Base-by-base conservation (phyloP, 345 rosid species). In the Erysimum cheiranthoides region DNA sequence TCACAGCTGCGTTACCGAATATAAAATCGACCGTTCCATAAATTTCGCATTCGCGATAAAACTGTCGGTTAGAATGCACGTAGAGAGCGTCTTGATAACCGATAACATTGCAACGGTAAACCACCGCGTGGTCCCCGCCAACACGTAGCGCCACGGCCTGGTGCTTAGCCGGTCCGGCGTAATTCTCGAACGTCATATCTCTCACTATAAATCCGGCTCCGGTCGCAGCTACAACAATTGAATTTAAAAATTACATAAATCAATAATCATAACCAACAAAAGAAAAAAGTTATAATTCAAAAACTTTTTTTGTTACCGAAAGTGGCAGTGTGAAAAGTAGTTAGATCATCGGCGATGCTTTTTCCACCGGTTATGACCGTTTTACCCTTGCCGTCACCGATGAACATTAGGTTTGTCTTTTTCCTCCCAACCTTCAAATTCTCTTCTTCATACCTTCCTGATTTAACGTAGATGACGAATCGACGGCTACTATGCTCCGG, bases 11-110 rank as follows among this genome's bases (percentile, higher is more conserved):
- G 38, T 96, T 96, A 0, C 99, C 97, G 6, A 93, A 96, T 8
- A 96, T 86, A 81, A 96, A 96, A 78, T 96, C 99, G 0, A 96
- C 99, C 0, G 99, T 96, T 1, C 99, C 99, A 35, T 93, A 91
- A 0, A 96, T 73, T 58, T 86, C 92, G 31, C 97, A 91, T 72
- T 96, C 99, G 0, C 99, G 86, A 73, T 54, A 96, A 82, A 96
- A 96, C 34, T 96, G 99, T 14, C 99, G 90, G 66, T 96, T 96
- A 8, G 98, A 90, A 80, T 96, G 99, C 10, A 93, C 97, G 18
- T 96, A 96, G 57, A 96, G 86, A 0, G 98, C 86, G 85, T 96
- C 99, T 61, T 96, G 98, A 84, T 84, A 93, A 1, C 99, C 99
- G 5, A 84, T 79, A 1, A 96, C 38, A 76, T 46, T 84, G 89